Base-by-base conservation (phyloP, 2,329 filamentous ascomycete species). In the Talaromyces sp. region DNA sequence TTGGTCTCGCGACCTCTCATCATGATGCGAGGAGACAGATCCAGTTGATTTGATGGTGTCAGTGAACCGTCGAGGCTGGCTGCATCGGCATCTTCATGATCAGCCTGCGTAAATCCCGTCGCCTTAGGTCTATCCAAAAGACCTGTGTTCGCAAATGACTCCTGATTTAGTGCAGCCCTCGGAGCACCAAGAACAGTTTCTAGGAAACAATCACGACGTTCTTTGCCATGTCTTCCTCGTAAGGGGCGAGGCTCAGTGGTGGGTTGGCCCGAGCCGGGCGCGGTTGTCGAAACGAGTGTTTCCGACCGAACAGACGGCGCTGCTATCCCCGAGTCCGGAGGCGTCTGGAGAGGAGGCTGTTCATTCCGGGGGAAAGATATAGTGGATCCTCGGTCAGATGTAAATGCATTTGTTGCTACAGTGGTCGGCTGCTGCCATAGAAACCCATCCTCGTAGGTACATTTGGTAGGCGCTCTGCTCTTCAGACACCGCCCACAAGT, bases 361-460 rank as follows among this genome's bases (percentile, higher is more conserved):
- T 67, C 65, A 47, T 48, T 49, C 47, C 49, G 59, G 43, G 60
- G 52, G 52, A 61, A 52, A 22, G 51, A 44, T 36, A 52, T 27
- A 17, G 58, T 63, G 45, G 66, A 53, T 41, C 60, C 63, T 56
- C 56, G 62, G 37, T 65, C 64, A 42, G 63, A 51, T 22, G 53
- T 10, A 27, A 65, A 64, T 24, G 60, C 54, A 35, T 65, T 61
- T 13, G 63, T 64, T 6, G 64, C 49, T 24, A 73, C 63, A 14
- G 70, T 73, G 29, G 64, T 67, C 10, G 70, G 71, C 52, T 72
- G 70, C 55, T 72, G 71, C 70, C 70, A 72, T 32, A 73, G 47
- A 50, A 74, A 72, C 13, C 71, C 70, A 60, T 71, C 70, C 55
- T 75, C 72, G 52, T 75, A 75, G n/a, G 68, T 71, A 52, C 72